Base-by-base conservation (phyloP, 352 stramenopile genomes). In the Pythium diclinum region DNA sequence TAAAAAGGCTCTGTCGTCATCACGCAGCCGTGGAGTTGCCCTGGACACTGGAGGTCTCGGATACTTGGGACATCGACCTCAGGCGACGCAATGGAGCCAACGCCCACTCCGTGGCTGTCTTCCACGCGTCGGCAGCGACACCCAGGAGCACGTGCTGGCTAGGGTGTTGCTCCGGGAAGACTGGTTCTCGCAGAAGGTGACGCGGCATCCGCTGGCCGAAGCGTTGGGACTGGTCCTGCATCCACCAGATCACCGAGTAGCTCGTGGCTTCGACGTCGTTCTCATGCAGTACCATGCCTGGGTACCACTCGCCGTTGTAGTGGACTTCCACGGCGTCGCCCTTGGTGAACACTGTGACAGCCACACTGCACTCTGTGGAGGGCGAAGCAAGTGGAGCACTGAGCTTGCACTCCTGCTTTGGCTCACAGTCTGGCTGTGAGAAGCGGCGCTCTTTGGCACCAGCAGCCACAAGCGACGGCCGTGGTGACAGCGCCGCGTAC, bases 191-290 rank as follows among this genome's bases (percentile, higher is more conserved):
- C n/a, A 91, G 65, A 56, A 86, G 65, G 21, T 79, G 62, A 25
- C 62, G 71, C n/a, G 74, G 67, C 56, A 83, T 82, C 14, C 71
- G 71, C 59, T 88, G 80, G 6, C 77, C 72, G 62, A 86, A 89
- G 16, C 85, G 79, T 68, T 93, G 85, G 13, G 82, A 91, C 63
- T 89, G 88, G 71, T 90, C 79, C 32, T 87, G 75, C 66, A 88
- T 81, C 82, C 85, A 93, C 85, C 85, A 93, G 11, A 91, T 51
- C 33, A 93, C 79, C 47, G 85, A 87, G 72, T 93, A 93, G 16
- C 74, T 84, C n/a, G 75, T 74, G 6, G 53, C 57, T 56, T 81
- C 76, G 25, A 69, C 65, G 48, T 72, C 67, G 51, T 90, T 89
- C 53, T 71, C 73, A 36, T 89, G 75, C 49, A 91, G 69, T 40